Percentiles rank a stretch among this genome's conserved stretches.
Conservation (phyloP, 1,284 basidiomycete genomes). For the Trametes pubescens region DNA sequence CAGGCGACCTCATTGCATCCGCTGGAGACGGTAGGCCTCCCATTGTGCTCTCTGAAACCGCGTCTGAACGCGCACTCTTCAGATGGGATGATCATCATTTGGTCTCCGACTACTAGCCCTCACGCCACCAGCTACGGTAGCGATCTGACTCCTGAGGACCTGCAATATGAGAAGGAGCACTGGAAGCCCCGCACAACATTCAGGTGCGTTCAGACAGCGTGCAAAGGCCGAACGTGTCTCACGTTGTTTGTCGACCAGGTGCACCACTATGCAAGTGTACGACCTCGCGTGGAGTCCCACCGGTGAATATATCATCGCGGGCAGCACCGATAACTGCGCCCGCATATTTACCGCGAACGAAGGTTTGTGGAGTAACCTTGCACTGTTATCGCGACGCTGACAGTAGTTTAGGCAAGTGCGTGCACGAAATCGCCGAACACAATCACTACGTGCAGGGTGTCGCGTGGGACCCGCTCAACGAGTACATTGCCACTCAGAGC, state of each 20-base stretch:
- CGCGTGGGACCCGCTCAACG: constrained; percentile 95
- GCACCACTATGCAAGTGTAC: constrained; percentile 94
- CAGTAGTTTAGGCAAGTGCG: constrained; percentile 68
- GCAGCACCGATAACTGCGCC: constrained; percentile 96
- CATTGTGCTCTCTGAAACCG: constrained; percentile 12
- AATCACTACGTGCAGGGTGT: constrained; percentile 96
- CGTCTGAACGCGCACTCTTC: constrained; percentile 22
- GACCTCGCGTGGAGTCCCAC: constrained; percentile 98
- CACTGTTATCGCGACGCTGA: constrained; percentile 4
- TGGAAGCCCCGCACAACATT: constrained; percentile 95
- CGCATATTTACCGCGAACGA: constrained; percentile 83
- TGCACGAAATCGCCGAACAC: constrained; percentile 89
- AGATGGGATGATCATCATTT: constrained; percentile 98
- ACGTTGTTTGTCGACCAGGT: constrained; percentile 49
- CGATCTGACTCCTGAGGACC: constrained; percentile 77
- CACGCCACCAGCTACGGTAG: constrained; percentile 79
- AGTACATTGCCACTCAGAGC: constrained; percentile 94
- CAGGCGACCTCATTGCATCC: constrained; percentile 90
- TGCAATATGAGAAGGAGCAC: constrained; percentile 91
- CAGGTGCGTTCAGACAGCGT: constrained; percentile 56
- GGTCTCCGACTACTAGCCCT: constrained; percentile 85
- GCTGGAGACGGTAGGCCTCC: constrained; percentile 87
- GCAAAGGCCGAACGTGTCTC: background rate
- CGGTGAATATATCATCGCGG: constrained; percentile 92
- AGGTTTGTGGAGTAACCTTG: constrained; percentile 54